Evolutionary conservation across 164 flowering plant species (phyloP).

Genomic region (Chimonanthus salicifolius): DNA sequence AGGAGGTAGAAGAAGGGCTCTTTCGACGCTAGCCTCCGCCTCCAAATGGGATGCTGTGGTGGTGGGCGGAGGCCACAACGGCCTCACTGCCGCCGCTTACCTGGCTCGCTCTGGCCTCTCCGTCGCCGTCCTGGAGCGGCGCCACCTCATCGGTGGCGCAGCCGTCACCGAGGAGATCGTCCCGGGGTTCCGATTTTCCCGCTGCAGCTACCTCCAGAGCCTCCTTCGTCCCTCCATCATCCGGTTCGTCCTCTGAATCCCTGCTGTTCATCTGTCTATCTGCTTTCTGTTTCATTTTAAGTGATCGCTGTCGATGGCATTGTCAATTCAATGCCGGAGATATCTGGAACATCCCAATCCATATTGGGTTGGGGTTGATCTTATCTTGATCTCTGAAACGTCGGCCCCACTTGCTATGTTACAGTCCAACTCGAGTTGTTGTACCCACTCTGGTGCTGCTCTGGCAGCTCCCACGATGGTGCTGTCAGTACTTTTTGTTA

Average conservation of each 20-base stretch:
- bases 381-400: too few relatives aligned
- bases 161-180: constrained; percentile 92
- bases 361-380: too few relatives aligned
- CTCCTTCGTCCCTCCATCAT: constrained; percentile 88
- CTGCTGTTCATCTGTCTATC: not conserved
- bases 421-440: too few relatives aligned
- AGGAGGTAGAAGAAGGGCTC: not conserved
- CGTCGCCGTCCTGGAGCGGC: constrained; percentile 89
- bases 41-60: constrained; percentile 88
- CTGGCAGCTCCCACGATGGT: too few relatives aligned
- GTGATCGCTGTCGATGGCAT: too few relatives aligned
- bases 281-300: too few relatives aligned
- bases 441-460: too few relatives aligned
- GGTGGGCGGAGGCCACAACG: constrained; percentile 95
- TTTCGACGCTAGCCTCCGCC: not conserved
- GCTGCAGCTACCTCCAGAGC: constrained; percentile 96
- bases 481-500: too few relatives aligned
- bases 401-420: too few relatives aligned
- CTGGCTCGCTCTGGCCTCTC: constrained; percentile 89
- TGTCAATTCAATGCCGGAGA: too few relatives aligned
- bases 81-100: constrained; percentile 90
- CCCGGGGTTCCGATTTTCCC: constrained; percentile 92
- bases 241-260: constrained; percentile 27
- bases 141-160: constrained; percentile 89
- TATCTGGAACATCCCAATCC: too few relatives aligned